phyloP scores from a whole-genome alignment of 495 filamentous ascomycete genomes.

The Extremus antarcticus region DNA sequence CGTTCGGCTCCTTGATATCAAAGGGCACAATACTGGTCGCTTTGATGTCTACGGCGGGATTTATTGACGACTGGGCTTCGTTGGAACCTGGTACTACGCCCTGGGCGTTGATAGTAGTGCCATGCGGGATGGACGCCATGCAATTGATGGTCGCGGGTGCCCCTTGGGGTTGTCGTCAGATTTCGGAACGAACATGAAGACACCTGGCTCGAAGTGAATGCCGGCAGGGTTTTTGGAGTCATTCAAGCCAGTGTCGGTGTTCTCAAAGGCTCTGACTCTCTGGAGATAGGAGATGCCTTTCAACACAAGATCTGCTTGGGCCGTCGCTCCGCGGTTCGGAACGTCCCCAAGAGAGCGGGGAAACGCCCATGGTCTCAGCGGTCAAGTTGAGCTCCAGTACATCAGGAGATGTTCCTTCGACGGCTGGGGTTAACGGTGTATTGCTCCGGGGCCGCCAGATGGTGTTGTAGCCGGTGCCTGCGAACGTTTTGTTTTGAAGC shows the following conservation, averaged over 20 bases:
- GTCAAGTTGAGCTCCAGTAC: constrained; percentile 17
- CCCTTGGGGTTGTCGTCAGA: constrained; percentile 3
- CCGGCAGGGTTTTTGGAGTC: constrained; percentile 4
- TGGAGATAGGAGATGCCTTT: constrained; percentile 17
- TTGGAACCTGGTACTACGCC: constrained; percentile 13
- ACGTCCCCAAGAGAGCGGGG: constrained; percentile 8
- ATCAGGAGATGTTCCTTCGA: constrained; percentile 1
- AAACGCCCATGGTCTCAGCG: constrained; percentile 14
- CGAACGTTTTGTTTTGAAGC: background rate
- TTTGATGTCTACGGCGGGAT: background rate
- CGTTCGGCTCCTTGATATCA: constrained; percentile 10
- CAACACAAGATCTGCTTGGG: constrained; percentile 12
- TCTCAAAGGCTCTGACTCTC: constrained; percentile 10
- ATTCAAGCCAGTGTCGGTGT: constrained; percentile 8
- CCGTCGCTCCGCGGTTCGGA: constrained; percentile 12
- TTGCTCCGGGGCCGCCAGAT: constrained; percentile 18
- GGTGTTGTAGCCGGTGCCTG: constrained; percentile 15
- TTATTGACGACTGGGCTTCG: constrained; percentile 13
- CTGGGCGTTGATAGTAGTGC: constrained; percentile 30
- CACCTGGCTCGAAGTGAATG: constrained; percentile 18
- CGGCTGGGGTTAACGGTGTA: constrained; percentile 4
- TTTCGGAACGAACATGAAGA: constrained; percentile 13
- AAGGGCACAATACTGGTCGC: constrained; percentile 22
- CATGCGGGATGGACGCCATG: constrained; percentile 30
- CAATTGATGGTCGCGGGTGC: constrained; percentile 8